These are phyloP conservation scores for Neonectria neomacrospora DNA, from an alignment of 2,329 filamentous ascomycete genomes.

Conservation along the genomic window DNA sequence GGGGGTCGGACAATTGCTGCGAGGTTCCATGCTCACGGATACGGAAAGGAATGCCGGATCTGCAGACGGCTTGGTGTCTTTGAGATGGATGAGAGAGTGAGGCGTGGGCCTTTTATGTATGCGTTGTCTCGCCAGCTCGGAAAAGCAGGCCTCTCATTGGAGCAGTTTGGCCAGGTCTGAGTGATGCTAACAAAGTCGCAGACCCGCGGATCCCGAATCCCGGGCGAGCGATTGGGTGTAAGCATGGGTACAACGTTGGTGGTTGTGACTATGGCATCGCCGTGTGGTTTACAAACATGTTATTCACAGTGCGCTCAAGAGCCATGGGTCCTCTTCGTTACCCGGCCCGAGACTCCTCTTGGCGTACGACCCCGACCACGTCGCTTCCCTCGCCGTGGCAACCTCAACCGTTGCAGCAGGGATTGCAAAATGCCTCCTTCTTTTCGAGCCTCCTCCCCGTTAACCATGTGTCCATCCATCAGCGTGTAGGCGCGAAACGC, in stretches of 20 bases:
- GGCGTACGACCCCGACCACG: not conserved
- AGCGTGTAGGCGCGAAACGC: slow-evolving; percentile 46
- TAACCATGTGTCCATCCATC: slow-evolving; percentile 33
- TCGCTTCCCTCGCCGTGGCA: not conserved
- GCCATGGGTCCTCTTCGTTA: not conserved
- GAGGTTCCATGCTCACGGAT: slow-evolving; percentile 1
- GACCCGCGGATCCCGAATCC: not conserved
- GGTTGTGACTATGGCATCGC: no score
- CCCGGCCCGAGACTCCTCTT: not conserved
- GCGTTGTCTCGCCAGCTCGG: slow-evolving; percentile 4
- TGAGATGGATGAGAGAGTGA: not conserved
- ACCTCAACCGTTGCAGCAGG: slow-evolving; percentile 34
- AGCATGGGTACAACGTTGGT: no score
- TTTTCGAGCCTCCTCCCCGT: slow-evolving; percentile 37
- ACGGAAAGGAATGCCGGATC: not conserved
- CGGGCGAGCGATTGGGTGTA: no score
- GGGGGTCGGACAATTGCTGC: not conserved
- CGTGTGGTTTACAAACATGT: no score
- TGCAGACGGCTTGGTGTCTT: not conserved
- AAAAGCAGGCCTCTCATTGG: slow-evolving; percentile 36
- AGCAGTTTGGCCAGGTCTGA: not conserved
- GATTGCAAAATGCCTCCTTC: slow-evolving; percentile 38
- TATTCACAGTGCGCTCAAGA: not conserved
- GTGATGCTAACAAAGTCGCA: not conserved
- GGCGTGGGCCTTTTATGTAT: not conserved